Conservation (phyloP, 2,329 filamentous ascomycete species). For the Emmonsiellopsis sp. region DNA sequence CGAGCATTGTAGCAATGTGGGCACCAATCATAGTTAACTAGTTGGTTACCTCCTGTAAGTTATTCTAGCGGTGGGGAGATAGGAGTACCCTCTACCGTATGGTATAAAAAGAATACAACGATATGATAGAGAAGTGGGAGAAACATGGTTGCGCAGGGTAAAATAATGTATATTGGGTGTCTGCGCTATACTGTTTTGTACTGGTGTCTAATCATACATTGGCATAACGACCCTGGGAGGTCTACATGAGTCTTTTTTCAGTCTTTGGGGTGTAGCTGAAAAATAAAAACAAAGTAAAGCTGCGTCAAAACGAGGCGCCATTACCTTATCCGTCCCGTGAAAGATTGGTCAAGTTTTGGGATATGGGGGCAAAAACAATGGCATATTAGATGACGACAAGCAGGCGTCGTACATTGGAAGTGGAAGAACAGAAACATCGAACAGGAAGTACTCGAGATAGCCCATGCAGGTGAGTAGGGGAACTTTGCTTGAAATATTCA, state of each 20-base stretch:
- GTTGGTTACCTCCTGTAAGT: too few relatives aligned
- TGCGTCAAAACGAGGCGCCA: neutral
- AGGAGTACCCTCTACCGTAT: neutral
- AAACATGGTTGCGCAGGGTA: neutral
- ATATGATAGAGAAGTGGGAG: neutral
- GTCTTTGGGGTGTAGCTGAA: neutral
- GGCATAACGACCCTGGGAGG: neutral
- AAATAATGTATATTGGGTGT: slow-evolving; percentile 1
- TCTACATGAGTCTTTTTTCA: neutral
- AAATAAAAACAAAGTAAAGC: neutral
- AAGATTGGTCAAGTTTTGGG: neutral
- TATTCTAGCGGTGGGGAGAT: too few relatives aligned
- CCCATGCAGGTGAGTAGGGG: neutral
- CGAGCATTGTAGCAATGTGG: too few relatives aligned
- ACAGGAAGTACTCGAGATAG: neutral
- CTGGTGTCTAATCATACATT: neutral
- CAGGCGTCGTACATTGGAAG: neutral
- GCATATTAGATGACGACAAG: neutral
- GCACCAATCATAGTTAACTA: too few relatives aligned
- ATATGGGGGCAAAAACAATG: neutral
- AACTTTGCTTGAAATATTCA: neutral
- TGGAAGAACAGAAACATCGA: neutral
- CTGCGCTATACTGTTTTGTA: neutral
- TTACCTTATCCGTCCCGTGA: neutral
- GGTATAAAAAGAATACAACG: neutral